A percentile compares a stretch with the other conserved stretches of the same genome.
Evolutionary conservation across 345 rosid species (phyloP).

Genomic region (Lumnitzera littorea): DNA sequence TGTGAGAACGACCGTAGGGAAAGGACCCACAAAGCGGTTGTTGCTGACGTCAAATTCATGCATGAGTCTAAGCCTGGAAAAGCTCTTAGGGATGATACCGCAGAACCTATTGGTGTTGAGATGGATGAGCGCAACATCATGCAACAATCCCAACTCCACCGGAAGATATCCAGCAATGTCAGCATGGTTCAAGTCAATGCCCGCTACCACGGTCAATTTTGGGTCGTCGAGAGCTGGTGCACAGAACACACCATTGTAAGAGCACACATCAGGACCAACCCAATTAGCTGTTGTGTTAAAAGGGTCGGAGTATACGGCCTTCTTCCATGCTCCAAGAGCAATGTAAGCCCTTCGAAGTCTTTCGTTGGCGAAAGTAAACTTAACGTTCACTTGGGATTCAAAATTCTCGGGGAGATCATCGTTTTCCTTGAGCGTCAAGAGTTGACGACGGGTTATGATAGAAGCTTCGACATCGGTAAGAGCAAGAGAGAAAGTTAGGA

Average conservation of each 20-base stretch:
- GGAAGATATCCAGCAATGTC: constrained; percentile 86
- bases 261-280: constrained; percentile 62
- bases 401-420: constrained; percentile 25
- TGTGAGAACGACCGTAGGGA: constrained; percentile 42
- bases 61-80: constrained; percentile 43
- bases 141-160: constrained; percentile 50
- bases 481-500: constrained; percentile 28
- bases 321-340: constrained; percentile 73
- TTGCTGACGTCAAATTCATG: constrained; percentile 78
- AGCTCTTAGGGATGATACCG: constrained; percentile 60
- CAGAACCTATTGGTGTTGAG: constrained; percentile 73
- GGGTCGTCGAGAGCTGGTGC: constrained; percentile 56
- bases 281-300: constrained; percentile 58
- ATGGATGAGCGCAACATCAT: constrained; percentile 58
- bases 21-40: constrained; percentile 73
- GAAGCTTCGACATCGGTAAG: constrained; percentile 48
- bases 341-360: constrained; percentile 61
- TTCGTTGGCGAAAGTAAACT: constrained; percentile 32
- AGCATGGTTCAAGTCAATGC: constrained; percentile 64
- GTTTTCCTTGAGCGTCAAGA: constrained; percentile 33
- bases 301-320: constrained; percentile 72
- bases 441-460: constrained; percentile 56
- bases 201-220: constrained; percentile 42
- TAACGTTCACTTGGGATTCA: constrained; percentile 28
- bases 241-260: constrained; percentile 66